Evolutionary conservation across 2,329 filamentous ascomycete genomes (phyloP), one percentile per base, ranked within the genome.

Genomic region (Colletotrichum echinochloae): DNA sequence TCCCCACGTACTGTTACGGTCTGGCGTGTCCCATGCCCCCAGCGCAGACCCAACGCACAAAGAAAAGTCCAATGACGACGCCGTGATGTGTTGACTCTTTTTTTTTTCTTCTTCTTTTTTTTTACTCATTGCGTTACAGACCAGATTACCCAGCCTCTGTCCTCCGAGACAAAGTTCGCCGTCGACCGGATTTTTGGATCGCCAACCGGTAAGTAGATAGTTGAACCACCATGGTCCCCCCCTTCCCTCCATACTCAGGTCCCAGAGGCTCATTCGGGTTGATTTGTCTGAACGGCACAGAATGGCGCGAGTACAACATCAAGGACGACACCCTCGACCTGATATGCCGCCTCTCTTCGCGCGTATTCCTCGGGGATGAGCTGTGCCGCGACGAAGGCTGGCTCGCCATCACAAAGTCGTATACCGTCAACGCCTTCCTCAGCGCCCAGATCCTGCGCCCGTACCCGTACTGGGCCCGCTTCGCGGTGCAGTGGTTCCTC

Each of bases 261-360:
- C n/a, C 14, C 1, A 8, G 6, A 51, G 12, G 3, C 4, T 18
- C 1, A 26, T 49, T 30, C 54, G 5, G n/a, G 7, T 9, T 39
- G 26, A 60, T 46, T 11, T 4, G 16, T 3, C 28, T 33, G 7
- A 11, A 26, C 20, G 8, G 16, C n/a, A 5, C 30, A 73, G 68
- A 71, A 62, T 73, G 68, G 71, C 52, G 41, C 5, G 64, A 73
- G 20, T 37, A 35, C 20, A 26, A 35, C 6, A 46, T 71, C 44
- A 68, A 68, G 44, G 54, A 48, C 33, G 55, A 54, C 16, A 39
- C 65, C 12, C 69, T 73, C 14, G 68, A 73, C 11, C n/a, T 86
- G 11, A 80, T 89, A 12, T 83, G 85, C 20, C 83, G 85, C 11
- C 73, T 88, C 14, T 86, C 86, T 0, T 84, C 86, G 1, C 79